Evolutionary conservation across 1,139 yeast genomes (phyloP), one percentile per base, ranked within the genome.

Genomic region (Lodderomyces metapsilosis): DNA sequence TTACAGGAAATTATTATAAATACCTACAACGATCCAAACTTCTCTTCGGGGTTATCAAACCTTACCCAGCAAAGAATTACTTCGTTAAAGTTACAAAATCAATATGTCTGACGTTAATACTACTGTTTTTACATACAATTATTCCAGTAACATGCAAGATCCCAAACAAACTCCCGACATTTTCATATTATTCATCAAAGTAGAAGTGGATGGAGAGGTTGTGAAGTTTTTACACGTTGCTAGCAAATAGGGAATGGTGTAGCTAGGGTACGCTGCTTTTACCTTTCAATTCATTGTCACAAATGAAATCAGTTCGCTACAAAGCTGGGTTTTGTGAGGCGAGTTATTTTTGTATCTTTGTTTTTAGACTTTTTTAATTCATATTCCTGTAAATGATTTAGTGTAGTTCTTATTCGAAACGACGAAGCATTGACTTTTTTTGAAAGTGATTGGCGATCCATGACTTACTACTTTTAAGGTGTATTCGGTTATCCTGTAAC

Each of bases 91-190:
- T 5, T 23, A 8, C n/a, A 23, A 4, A 5, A 10, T 23, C n/a
- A n/a, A n/a, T n/a, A 33, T 33, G 36, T 33, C 36, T 21, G 13
- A 22, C 18, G n/a, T 33, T 16, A 35, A 35, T 18, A 24, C 31
- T 5, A 35, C 37, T 16, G 37, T 33, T 21, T 33, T 33, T 22
- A 13, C 25, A 8, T 33, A 27, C 36, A 22, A 33, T 13, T 33
- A 21, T 9, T 13, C 17, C 24, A 21, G 27, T 11, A 9, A 33
- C 25, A 4, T 7, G 7, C 9, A 33, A 4, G 18, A 33, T 13
- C 11, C 36, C 2, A 12, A 20, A 13, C 27, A 33, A 33, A 23
- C 17, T 13, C 36, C 24, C 11, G 18, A 33, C 7, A 13, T 5
- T n/a, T 21, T 16, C 9, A 3, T 33, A 13, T 33, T 33, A 10